Percentiles rank a stretch among this genome's conserved stretches.
Conservation (phyloP, 2,329 filamentous ascomycete genomes). For the Sarocladiaceae sp. region DNA sequence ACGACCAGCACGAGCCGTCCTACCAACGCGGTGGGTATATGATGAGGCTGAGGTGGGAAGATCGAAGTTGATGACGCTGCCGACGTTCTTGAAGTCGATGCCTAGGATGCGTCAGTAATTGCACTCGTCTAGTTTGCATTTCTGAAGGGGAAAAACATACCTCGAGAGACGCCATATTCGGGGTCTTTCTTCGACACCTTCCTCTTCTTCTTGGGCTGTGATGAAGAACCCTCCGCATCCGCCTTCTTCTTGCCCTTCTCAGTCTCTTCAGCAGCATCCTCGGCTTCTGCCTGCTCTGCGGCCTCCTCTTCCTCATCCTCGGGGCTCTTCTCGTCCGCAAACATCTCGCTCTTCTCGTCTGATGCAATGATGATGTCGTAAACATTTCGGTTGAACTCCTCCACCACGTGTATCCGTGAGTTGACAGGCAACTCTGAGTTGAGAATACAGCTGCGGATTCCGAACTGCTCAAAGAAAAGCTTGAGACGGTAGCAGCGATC, state of each 20-base stretch:
- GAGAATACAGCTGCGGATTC: constrained; percentile 84
- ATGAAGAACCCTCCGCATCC: constrained; percentile 1
- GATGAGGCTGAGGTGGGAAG: constrained; percentile 81
- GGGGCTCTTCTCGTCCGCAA: constrained; percentile 56
- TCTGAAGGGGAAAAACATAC: constrained; percentile 28
- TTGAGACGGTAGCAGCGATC: constrained; percentile 87
- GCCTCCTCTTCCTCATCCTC: constrained; percentile 33
- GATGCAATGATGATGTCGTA: constrained; percentile 98
- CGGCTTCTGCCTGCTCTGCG: constrained; percentile 32
- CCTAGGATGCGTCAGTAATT: constrained; percentile 20
- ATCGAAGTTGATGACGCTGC: constrained; percentile 95
- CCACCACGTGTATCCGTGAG: constrained; percentile 85
- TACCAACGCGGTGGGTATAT: constrained; percentile 94
- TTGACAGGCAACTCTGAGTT: constrained; percentile 95
- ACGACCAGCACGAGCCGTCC: constrained; percentile 85
- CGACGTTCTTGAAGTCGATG: constrained; percentile 94
- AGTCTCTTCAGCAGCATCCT: constrained; percentile 17
- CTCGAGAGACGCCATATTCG: constrained; percentile 92
- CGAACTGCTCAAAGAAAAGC: constrained; percentile 94
- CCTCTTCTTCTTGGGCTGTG: constrained; percentile 50
- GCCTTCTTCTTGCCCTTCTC: constrained; percentile 21
- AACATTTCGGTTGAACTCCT: constrained; percentile 93
- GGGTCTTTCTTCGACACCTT: constrained; percentile 63
- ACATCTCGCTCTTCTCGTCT: constrained; percentile 73
- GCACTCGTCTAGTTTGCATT: neutral